These are phyloP conservation scores for Metschnikowia proteae DNA, from an alignment of 805 yeast genomes.

Conservation along the genomic window DNA sequence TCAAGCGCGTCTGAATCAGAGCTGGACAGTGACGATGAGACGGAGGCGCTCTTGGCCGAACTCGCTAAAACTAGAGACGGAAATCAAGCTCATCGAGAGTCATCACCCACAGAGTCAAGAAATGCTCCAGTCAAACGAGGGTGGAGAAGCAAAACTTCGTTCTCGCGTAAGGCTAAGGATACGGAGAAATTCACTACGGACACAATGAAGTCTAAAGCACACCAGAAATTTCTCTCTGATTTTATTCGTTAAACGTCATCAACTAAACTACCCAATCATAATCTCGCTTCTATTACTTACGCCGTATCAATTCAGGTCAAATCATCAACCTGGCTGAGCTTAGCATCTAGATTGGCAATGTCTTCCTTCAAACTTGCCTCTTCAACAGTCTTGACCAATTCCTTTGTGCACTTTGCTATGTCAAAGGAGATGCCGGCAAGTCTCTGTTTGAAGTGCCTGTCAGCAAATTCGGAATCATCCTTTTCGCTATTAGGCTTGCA, in stretches of 20 bases:
- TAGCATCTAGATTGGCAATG: slow-evolving; percentile 73
- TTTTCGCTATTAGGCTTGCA: slow-evolving; percentile 45
- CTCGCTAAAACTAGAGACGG: slow-evolving; percentile 15
- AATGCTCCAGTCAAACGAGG: neutral
- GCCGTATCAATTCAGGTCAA: slow-evolving; percentile 12
- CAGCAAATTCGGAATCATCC: slow-evolving; percentile 66
- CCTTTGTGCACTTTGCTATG: slow-evolving; percentile 94
- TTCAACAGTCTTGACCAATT: slow-evolving; percentile 91
- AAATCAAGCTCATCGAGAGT: slow-evolving; percentile 6
- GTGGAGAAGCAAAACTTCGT: slow-evolving; percentile 3
- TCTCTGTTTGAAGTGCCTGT: slow-evolving; percentile 85
- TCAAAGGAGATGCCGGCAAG: slow-evolving; percentile 95
- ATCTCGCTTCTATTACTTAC: neutral
- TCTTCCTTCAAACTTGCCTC: slow-evolving; percentile 88
- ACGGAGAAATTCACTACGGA: slow-evolving; percentile 26
- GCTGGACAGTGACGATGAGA: slow-evolving; percentile 7
- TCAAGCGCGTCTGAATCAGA: slow-evolving; percentile 1
- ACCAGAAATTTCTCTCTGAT: slow-evolving; percentile 33
- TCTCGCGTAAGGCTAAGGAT: neutral
- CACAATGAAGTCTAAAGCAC: slow-evolving; percentile 32
- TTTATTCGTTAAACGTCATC: slow-evolving; percentile 1
- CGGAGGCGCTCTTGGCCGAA: slow-evolving; percentile 21
- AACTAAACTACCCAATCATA: neutral
- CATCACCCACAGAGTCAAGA: neutral
- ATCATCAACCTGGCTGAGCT: slow-evolving; percentile 40